phyloP scores from a whole-genome alignment of 2,329 filamentous ascomycete genomes.

The Aspergillus fijiensis region DNA sequence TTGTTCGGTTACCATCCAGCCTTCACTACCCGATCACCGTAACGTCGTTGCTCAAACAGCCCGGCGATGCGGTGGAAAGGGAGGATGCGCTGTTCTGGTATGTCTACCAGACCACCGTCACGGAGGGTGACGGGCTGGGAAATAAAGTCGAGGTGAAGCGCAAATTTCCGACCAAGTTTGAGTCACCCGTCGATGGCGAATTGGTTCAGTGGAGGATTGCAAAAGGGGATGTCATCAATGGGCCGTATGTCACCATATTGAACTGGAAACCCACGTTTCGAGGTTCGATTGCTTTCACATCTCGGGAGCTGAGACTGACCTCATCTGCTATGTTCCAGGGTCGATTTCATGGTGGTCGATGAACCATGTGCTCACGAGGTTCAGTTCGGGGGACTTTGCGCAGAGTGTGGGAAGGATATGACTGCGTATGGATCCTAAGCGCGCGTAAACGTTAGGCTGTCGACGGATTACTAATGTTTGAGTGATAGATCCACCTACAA shows the following conservation, averaged over 20 bases:
- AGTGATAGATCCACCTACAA: slow-evolving; percentile 67
- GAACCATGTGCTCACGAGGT: slow-evolving; percentile 89
- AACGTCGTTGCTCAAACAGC: slow-evolving; percentile 74
- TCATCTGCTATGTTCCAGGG: slow-evolving; percentile 35
- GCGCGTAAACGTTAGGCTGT: background rate
- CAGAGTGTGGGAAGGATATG: slow-evolving; percentile 93
- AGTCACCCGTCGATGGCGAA: slow-evolving; percentile 78
- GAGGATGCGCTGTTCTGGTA: slow-evolving; percentile 82
- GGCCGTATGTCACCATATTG: slow-evolving; percentile 35
- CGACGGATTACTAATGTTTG: background rate
- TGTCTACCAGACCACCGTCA: slow-evolving; percentile 74
- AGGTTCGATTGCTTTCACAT: background rate
- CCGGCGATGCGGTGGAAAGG: slow-evolving; percentile 72
- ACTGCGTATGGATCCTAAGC: slow-evolving; percentile 59
- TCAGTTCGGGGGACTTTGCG: slow-evolving; percentile 88
- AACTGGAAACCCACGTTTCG: background rate
- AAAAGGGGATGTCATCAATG: slow-evolving; percentile 45
- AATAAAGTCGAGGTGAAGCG: slow-evolving; percentile 69
- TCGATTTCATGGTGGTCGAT: slow-evolving; percentile 71
- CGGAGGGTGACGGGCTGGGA: slow-evolving; percentile 67
- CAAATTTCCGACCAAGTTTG: slow-evolving; percentile 74
- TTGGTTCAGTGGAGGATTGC: slow-evolving; percentile 73
- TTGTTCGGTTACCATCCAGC: slow-evolving; percentile 50
- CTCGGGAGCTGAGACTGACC: slow-evolving; percentile 34
- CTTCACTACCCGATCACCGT: slow-evolving; percentile 94